phyloP scores from a whole-genome alignment of 371 early-diverging fungal genomes.

The Mortierella sp. region DNA sequence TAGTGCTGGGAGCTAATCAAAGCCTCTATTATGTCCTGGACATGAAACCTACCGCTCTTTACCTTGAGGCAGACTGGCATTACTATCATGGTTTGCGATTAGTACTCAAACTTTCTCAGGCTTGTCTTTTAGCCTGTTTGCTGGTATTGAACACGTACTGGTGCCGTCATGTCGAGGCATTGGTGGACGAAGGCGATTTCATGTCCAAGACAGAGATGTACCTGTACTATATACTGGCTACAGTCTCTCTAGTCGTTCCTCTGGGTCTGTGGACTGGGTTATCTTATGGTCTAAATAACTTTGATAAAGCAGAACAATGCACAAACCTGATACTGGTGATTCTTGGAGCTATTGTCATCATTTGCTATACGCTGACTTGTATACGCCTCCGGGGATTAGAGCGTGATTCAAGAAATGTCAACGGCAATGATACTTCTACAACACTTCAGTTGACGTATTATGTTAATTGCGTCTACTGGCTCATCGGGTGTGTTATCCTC shows the following conservation, averaged over 20 bases:
- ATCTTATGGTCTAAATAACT: constrained; percentile 6
- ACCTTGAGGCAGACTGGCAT: constrained; percentile 1
- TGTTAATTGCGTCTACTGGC: constrained; percentile 51
- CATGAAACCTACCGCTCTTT: constrained; percentile 37
- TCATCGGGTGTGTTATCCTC: constrained; percentile 33
- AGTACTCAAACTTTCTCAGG: constrained; percentile 23
- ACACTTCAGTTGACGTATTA: constrained; percentile 48
- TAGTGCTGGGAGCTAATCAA: not conserved
- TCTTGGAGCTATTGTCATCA: constrained; percentile 17
- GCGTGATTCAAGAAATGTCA: constrained; percentile 46
- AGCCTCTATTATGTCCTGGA: constrained; percentile 24
- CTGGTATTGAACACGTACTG: constrained; percentile 50
- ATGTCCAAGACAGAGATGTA: constrained; percentile 49
- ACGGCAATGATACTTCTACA: constrained; percentile 40
- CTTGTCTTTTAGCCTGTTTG: constrained; percentile 33
- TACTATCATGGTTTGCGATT: constrained; percentile 20
- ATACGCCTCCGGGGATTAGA: constrained; percentile 41
- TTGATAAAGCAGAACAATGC: not conserved
- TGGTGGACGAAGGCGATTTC: constrained; percentile 52
- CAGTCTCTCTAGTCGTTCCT: constrained; percentile 20
- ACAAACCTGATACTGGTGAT: constrained; percentile 25
- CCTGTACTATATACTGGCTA: constrained; percentile 31
- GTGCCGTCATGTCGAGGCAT: constrained; percentile 46
- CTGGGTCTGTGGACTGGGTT: constrained; percentile 9
- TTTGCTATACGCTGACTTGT: constrained; percentile 34